These are phyloP conservation scores for Pseudogymnoascus sp. DNA, from an alignment of 2,329 filamentous ascomycete species.

Conservation along the genomic window DNA sequence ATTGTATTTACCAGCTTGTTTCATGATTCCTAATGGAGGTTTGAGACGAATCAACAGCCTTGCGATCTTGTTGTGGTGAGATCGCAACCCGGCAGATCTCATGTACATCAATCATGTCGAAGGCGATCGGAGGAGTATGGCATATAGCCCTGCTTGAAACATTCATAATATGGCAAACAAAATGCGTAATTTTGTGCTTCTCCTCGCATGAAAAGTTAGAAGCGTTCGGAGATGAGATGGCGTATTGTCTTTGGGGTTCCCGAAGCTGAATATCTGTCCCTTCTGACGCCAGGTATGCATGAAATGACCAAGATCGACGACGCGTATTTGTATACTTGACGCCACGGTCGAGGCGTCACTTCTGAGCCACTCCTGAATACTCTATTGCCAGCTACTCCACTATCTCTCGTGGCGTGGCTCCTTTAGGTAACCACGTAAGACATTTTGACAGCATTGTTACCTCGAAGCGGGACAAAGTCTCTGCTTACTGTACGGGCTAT, in stretches of 20 bases:
- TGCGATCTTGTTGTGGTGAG: not conserved
- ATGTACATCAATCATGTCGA: slow-evolving; percentile 5
- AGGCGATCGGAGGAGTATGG: not conserved
- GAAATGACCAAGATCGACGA: not conserved
- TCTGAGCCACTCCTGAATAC: slow-evolving; percentile 4
- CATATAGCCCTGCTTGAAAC: slow-evolving; percentile 3
- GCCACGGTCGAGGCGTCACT: slow-evolving; percentile 3
- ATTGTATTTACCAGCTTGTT: not conserved
- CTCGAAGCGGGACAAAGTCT: not conserved
- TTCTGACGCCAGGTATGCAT: not conserved
- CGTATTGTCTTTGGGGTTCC: not conserved
- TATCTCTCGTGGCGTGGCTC: slow-evolving; percentile 1
- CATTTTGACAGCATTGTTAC: slow-evolving; percentile 2
- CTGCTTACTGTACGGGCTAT: not conserved
- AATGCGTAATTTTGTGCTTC: not conserved
- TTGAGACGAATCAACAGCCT: not conserved
- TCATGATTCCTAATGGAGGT: not conserved
- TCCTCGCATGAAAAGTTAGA: not conserved
- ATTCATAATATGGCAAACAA: not conserved
- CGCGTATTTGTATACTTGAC: slow-evolving; percentile 1
- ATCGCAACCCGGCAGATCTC: slow-evolving; percentile 2
- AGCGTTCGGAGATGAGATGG: not conserved
- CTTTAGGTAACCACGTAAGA: slow-evolving; percentile 6
- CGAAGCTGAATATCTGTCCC: slow-evolving; percentile 4
- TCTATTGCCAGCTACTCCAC: slow-evolving; percentile 6